Percentiles rank a stretch among this genome's conserved stretches.
phyloP scores from a whole-genome alignment of 805 yeast species.

The Tetrapisispora pingtungensis region DNA sequence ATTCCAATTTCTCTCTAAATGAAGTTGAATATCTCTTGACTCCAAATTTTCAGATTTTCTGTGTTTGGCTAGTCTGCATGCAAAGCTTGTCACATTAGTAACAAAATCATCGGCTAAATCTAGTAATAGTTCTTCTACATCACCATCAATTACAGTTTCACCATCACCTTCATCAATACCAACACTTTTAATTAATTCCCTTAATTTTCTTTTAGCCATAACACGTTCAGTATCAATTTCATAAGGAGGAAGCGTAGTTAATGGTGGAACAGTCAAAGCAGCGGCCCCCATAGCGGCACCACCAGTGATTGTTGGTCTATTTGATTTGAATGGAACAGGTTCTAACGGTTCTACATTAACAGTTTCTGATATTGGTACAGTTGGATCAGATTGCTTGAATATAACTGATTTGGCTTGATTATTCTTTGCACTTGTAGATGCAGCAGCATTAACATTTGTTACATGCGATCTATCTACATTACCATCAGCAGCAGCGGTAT shows the following conservation, averaged over 20 bases:
- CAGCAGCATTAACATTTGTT: slow-evolving; percentile 42
- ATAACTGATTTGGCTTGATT: slow-evolving; percentile 22
- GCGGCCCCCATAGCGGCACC: slow-evolving; percentile 71
- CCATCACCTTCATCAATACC: slow-evolving; percentile 87
- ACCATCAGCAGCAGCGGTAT: slow-evolving; percentile 9
- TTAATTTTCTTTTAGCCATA: slow-evolving; percentile 76
- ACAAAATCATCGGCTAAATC: slow-evolving; percentile 96
- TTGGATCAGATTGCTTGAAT: slow-evolving; percentile 41
- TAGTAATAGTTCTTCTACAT: slow-evolving; percentile 80
- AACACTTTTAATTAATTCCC: slow-evolving; percentile 74
- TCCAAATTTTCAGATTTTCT: slow-evolving; percentile 81
- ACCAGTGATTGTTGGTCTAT: slow-evolving; percentile 74
- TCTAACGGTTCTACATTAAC: slow-evolving; percentile 56
- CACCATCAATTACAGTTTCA: slow-evolving; percentile 86
- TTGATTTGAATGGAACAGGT: slow-evolving; percentile 55
- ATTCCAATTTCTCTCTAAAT: slow-evolving; percentile 89
- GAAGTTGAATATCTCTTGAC: slow-evolving; percentile 81
- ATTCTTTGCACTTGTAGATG: slow-evolving; percentile 28
- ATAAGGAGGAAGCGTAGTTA: slow-evolving; percentile 66
- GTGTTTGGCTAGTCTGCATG: slow-evolving; percentile 91
- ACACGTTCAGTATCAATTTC: slow-evolving; percentile 78
- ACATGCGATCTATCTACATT: slow-evolving; percentile 26
- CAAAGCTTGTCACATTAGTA: slow-evolving; percentile 80
- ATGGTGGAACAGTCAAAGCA: slow-evolving; percentile 65
- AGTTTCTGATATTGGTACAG: slow-evolving; percentile 62